These are phyloP conservation scores for Solanum aculeatissimum DNA, from an alignment of 305 asterid genomes.

Conservation along the genomic window DNA sequence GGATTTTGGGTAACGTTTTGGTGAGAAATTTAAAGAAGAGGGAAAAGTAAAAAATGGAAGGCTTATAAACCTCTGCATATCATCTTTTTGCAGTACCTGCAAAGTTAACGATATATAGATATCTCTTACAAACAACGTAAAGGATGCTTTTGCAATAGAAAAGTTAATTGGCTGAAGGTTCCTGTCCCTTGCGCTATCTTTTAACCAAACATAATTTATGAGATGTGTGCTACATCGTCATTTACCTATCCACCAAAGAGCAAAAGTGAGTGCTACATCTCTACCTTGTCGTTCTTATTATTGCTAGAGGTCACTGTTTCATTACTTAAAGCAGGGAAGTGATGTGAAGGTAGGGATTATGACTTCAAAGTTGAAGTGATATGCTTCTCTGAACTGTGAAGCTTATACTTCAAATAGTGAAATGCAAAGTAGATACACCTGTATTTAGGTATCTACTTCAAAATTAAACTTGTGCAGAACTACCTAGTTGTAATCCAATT, in stretches of 20 bases:
- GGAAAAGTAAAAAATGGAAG: background rate
- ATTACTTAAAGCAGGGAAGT: background rate
- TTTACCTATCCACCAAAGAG: background rate
- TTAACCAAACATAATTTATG: background rate
- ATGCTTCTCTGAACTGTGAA: background rate
- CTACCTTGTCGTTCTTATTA: background rate
- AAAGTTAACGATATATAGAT: background rate
- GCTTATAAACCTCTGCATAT: background rate
- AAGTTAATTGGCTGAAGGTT: background rate
- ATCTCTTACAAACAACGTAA: background rate
- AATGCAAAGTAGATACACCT: background rate
- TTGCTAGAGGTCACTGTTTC: background rate
- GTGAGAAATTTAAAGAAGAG: background rate
- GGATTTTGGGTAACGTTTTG: background rate
- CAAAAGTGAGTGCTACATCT: background rate
- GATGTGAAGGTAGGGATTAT: background rate
- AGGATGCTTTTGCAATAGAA: background rate
- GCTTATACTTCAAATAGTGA: background rate
- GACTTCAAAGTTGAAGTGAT: background rate
- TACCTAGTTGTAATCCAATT: background rate
- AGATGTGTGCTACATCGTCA: background rate
- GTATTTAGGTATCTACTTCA: background rate
- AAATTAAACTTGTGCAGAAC: background rate
- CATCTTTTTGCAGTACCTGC: background rate
- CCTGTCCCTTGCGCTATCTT: background rate